Evolutionary conservation across 805 yeast species (phyloP).

Genomic region (Nakazawaea anatomiae): DNA sequence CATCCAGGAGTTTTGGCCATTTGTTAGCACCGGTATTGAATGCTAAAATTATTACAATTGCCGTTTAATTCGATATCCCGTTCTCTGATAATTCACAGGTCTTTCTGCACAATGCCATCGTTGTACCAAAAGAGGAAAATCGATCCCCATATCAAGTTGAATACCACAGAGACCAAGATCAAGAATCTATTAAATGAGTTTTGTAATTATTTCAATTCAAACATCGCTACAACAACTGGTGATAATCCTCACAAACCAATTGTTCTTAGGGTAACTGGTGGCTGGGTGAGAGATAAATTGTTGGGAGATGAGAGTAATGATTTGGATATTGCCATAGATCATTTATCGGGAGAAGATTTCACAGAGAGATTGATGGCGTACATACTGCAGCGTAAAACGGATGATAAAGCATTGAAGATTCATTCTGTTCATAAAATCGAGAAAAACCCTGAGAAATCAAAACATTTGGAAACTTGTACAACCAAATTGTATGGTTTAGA

Average conservation of each 20-base stretch:
- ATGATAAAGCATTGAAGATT: slow-evolving; percentile 3
- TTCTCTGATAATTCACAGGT: background rate
- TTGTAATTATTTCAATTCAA: slow-evolving; percentile 18
- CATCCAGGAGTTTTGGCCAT: too few species aligned
- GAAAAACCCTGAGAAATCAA: slow-evolving; percentile 91
- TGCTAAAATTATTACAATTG: background rate
- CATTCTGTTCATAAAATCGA: slow-evolving; percentile 71
- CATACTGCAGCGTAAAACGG: slow-evolving; percentile 21
- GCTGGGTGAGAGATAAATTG: slow-evolving; percentile 96
- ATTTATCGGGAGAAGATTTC: slow-evolving; percentile 79
- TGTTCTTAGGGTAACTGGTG: slow-evolving; percentile 84
- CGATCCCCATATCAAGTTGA: slow-evolving; percentile 23
- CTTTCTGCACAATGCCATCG: slow-evolving; percentile 1
- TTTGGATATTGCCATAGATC: slow-evolving; percentile 86
- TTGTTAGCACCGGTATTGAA: background rate
- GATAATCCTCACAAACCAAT: slow-evolving; percentile 22
- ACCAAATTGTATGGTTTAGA: slow-evolving; percentile 80
- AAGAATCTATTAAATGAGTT: slow-evolving; percentile 33
- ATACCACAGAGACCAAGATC: slow-evolving; percentile 36
- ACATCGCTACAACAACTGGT: slow-evolving; percentile 21
- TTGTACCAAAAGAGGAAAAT: slow-evolving; percentile 1
- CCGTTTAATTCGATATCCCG: background rate
- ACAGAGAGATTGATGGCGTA: slow-evolving; percentile 61
- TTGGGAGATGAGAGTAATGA: slow-evolving; percentile 79
- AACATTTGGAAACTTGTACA: slow-evolving; percentile 95